A percentile compares a stretch with the other conserved stretches of the same genome.
Conservation (phyloP, 1,284 basidiomycete species). For the Mycena citricolor region DNA sequence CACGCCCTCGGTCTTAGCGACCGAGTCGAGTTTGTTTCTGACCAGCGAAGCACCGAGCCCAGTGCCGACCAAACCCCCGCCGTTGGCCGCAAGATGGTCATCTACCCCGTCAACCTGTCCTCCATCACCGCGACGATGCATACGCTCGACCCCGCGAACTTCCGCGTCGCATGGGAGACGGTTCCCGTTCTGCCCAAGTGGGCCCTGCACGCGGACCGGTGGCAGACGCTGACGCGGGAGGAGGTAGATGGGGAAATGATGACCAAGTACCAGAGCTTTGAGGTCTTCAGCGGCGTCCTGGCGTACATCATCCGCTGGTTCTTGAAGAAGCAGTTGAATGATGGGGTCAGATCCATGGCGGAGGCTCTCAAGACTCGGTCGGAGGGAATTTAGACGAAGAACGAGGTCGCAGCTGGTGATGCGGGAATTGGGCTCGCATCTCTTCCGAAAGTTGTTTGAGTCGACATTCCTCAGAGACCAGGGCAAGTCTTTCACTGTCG, state of each 20-base stretch:
- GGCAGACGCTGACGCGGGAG: constrained; percentile 59
- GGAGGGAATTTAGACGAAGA: constrained; percentile 36
- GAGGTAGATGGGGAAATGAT: constrained; percentile 46
- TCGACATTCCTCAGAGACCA: no score
- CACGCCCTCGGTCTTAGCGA: constrained; percentile 41
- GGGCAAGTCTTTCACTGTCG: no score
- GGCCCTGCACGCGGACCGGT: constrained; percentile 49
- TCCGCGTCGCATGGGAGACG: constrained; percentile 58
- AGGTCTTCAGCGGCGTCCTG: constrained; percentile 56
- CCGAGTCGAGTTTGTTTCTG: no score
- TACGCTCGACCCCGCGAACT: constrained; percentile 49
- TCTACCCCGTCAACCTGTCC: constrained; percentile 57
- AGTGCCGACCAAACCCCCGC: constrained; percentile 49
- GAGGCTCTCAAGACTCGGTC: constrained; percentile 54
- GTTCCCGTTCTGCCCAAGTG: constrained; percentile 36
- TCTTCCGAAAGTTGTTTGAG: no score
- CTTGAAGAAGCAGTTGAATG: constrained; percentile 41
- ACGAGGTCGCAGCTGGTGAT: no score
- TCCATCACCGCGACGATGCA: constrained; percentile 46
- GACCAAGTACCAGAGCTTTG: constrained; percentile 65
- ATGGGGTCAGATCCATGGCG: constrained; percentile 55
- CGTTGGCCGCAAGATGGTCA: constrained; percentile 45
- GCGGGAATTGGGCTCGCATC: no score
- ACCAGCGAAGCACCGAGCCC: no score
- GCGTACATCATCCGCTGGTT: constrained; percentile 57